Conservation (phyloP, 2,329 filamentous ascomycete species). For the Penicillium polonicum region DNA sequence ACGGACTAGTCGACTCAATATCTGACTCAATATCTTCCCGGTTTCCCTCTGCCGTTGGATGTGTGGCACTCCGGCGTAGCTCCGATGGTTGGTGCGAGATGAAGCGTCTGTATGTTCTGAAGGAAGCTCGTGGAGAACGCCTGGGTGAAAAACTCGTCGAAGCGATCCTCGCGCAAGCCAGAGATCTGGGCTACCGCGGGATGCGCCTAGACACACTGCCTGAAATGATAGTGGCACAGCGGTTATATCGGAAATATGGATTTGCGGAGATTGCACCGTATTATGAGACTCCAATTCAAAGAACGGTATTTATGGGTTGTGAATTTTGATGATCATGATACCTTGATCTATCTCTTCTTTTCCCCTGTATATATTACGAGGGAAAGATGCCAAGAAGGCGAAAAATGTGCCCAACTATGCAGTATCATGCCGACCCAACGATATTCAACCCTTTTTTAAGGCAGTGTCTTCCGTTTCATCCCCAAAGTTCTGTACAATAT, state of each 20-base stretch:
- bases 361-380: too few relatives aligned
- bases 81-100: constrained; percentile 49
- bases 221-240: constrained; percentile 52
- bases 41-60: constrained; percentile 43
- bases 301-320: constrained; percentile 52
- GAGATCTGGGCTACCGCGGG: constrained; percentile 50
- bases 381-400: neutral
- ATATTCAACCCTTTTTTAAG: neutral
- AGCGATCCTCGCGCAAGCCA: constrained; percentile 47
- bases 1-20: neutral
- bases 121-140: constrained; percentile 50
- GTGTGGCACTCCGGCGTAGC: constrained; percentile 50
- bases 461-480: neutral
- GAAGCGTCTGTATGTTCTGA: constrained; percentile 57
- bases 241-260: constrained; percentile 51
- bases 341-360: neutral
- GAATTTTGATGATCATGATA: constrained; percentile 6
- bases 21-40: neutral
- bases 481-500: neutral
- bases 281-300: constrained; percentile 56
- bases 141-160: constrained; percentile 51
- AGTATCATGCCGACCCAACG: neutral
- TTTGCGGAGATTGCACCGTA: constrained; percentile 55
- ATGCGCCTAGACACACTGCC: constrained; percentile 58
- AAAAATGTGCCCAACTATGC: neutral